phyloP scores from a whole-genome alignment of 768 basidiomycete species.

The Tulasnella sp. region DNA sequence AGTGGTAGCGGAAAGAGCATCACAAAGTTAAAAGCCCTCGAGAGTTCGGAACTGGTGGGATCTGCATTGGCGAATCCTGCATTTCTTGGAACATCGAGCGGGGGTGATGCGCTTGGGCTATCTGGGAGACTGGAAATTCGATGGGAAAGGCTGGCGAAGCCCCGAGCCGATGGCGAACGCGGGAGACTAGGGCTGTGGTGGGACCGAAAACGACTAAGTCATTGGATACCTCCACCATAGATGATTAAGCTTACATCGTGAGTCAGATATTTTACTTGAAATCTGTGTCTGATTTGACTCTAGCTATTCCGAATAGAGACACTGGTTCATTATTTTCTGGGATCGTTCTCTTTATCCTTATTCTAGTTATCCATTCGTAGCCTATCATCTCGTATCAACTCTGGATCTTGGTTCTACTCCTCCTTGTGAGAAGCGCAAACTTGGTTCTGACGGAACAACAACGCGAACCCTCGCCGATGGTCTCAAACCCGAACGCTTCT shows the following conservation, averaged over 20 bases:
- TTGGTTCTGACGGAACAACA: no score
- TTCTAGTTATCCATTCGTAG: no score
- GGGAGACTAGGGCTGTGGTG: conserved; percentile 38
- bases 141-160: conserved; percentile 40
- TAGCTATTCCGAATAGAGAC: no score
- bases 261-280: neutral
- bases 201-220: conserved; percentile 21
- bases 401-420: no score
- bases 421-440: no score
- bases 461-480: no score
- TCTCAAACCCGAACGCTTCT: no score
- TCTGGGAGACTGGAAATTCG: conserved; percentile 50
- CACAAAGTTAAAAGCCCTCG: neutral
- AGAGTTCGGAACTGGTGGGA: conserved; percentile 28
- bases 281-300: neutral
- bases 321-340: neutral
- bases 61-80: conserved; percentile 60
- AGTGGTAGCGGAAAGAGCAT: conserved; percentile 10
- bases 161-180: neutral
- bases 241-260: neutral
- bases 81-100: conserved; percentile 23
- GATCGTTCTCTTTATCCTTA: neutral
- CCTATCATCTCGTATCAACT: no score
- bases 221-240: conserved; percentile 18
- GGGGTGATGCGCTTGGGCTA: conserved; percentile 42